Percentiles rank a stretch among this genome's conserved stretches.
Conservation (phyloP, 2,329 filamentous ascomycete genomes). For the Sordariomycetes sp. region DNA sequence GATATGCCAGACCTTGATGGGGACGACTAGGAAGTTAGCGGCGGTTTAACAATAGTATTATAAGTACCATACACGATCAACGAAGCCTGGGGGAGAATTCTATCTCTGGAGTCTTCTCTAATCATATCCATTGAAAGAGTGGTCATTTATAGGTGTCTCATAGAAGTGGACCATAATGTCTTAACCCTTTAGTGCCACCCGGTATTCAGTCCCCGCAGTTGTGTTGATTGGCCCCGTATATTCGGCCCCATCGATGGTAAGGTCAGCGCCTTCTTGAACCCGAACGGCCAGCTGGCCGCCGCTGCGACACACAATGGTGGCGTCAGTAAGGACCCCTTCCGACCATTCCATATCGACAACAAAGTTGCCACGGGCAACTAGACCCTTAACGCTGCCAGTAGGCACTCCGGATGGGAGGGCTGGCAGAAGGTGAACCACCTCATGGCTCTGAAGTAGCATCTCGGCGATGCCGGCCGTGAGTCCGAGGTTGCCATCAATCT, state of each 20-base stretch:
- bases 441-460: conserved; percentile 28
- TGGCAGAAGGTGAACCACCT: conserved; percentile 14
- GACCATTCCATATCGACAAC: conserved; percentile 12
- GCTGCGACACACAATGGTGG: conserved; percentile 11
- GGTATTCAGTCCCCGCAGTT: conserved; percentile 6
- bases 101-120: too few species aligned
- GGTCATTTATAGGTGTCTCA: too few species aligned
- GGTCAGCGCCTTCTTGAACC: conserved; percentile 8
- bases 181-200: too few species aligned
- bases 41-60: too few species aligned
- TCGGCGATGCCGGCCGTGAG: conserved; percentile 31
- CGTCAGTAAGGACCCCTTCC: conserved; percentile 9
- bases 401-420: conserved; percentile 13
- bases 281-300: conserved; percentile 12
- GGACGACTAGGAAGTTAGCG: too few species aligned
- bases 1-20: too few species aligned
- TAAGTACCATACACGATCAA: too few species aligned
- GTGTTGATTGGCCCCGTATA: conserved; percentile 9
- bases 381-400: conserved; percentile 11
- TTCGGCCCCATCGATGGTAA: conserved; percentile 10
- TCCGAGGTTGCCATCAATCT: conserved; percentile 40
- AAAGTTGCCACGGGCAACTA: conserved; percentile 12
- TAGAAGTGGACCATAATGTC: too few species aligned
- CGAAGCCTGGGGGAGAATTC: too few species aligned
- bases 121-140: too few species aligned